Base-by-base conservation (phyloP, 192 early-diverging fungal species). In the Rhizophagus sp. region DNA sequence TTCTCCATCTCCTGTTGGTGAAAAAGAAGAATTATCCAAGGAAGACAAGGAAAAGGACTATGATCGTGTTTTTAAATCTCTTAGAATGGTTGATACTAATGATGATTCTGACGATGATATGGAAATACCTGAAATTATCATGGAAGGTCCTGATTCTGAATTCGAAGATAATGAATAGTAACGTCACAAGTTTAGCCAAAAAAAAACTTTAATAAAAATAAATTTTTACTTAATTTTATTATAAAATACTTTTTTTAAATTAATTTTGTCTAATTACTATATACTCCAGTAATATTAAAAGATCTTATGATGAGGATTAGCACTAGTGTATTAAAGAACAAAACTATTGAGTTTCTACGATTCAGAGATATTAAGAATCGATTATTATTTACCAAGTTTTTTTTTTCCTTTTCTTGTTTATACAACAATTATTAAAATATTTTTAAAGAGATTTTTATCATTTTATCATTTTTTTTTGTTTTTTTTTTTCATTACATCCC, bases 111-210 rank as follows among this genome's bases (percentile, higher is more conserved):
- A 76, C 25, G 74, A 75, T n/a, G 61, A 76, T 63, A n/a, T 22
- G 17, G 74, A 76, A 39, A 62, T 76, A 17, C 74, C 74, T n/a
- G 74, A 76, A 36, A 76, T 76, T 76, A 36, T 76, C 2, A 27
- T 27, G 10, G 74, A 76, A 63, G 62, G 74, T 7, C 74, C 74
- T 36, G 74, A 76, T 76, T 76, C 74, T n/a, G 74, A 76, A 52
- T 76, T 36, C 19, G 74, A 76, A 63, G 52, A 57, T 57, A 6
- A 57, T 57, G 52, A 57, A 57, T 57, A 57, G 39, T 39, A 7
- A 19, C 7, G 17, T 15, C 15, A 57, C 11, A 47, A 47, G 11
- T 12, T 47, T 47, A 47, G 6, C 39, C 39, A 41, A 41, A 41
- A 41, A 41, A 41, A 41, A 47, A 47, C 8, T 8, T 44, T 44